phyloP scores from a whole-genome alignment of 495 filamentous ascomycete species.

The Margaritispora aquatica region DNA sequence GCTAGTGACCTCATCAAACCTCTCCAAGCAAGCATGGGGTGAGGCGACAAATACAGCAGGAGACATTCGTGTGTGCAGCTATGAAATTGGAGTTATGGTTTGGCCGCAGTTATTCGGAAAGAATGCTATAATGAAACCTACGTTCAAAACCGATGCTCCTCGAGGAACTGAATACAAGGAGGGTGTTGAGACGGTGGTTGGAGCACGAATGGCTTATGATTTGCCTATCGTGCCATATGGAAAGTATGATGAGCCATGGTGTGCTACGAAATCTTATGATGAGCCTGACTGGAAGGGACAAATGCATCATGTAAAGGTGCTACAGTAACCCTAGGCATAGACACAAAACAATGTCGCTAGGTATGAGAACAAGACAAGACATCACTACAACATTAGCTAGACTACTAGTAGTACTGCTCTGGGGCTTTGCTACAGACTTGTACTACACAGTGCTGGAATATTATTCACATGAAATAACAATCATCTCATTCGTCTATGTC shows the following conservation, averaged over 20 bases:
- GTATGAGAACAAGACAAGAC: no score
- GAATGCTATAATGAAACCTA: slow-evolving; percentile 56
- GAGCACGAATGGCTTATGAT: slow-evolving; percentile 78
- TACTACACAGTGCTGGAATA: background rate
- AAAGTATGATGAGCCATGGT: slow-evolving; percentile 67
- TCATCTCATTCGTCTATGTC: background rate
- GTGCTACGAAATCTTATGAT: slow-evolving; percentile 52
- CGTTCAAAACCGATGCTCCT: slow-evolving; percentile 57
- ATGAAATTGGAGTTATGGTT: slow-evolving; percentile 79
- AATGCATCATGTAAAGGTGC: slow-evolving; percentile 5
- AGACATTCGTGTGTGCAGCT: slow-evolving; percentile 68
- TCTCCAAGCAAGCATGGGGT: slow-evolving; percentile 92
- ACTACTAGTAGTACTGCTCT: no score
- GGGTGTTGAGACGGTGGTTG: slow-evolving; percentile 39
- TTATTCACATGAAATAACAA: background rate
- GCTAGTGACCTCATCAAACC: slow-evolving; percentile 72
- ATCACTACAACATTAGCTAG: no score
- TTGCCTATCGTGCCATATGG: slow-evolving; percentile 65
- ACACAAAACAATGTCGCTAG: no score
- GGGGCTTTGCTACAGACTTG: background rate
- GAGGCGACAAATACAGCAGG: slow-evolving; percentile 42
- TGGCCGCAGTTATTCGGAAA: slow-evolving; percentile 67
- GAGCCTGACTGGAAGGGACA: slow-evolving; percentile 55
- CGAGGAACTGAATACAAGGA: background rate
- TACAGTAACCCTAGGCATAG: background rate